Evolutionary conservation across 441 rosid species (phyloP).

Genomic region (Capsella rubella): DNA sequence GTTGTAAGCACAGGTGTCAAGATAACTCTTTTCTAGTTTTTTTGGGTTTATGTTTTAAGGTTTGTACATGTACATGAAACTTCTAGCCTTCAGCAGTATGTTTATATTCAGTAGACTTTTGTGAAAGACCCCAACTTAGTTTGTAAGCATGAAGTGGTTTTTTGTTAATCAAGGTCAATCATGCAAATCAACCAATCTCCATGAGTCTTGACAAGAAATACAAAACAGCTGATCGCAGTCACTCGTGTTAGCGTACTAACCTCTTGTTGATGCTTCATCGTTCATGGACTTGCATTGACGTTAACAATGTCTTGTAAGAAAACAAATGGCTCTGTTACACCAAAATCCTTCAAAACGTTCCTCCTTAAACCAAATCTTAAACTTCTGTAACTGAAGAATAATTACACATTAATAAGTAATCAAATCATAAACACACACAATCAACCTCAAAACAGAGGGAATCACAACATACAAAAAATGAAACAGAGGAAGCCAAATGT

Average conservation of each 20-base stretch:
- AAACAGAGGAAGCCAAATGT: conserved; percentile 23
- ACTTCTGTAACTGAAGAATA: conserved; percentile 41
- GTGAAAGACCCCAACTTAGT: background rate
- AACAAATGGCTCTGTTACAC: background rate
- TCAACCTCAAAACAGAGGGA: conserved; percentile 9
- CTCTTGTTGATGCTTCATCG: background rate
- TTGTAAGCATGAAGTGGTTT: background rate
- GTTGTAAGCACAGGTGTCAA: background rate
- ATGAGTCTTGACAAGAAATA: too few species aligned
- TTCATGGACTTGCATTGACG: background rate
- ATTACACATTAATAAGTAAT: conserved; percentile 40
- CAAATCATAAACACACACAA: conserved; percentile 23
- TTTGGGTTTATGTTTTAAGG: background rate
- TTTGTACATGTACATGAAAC: conserved; percentile 1
- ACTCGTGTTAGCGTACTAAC: too few species aligned
- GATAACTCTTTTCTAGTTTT: background rate
- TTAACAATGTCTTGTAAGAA: background rate
- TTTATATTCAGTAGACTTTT: background rate
- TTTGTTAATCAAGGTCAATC: background rate
- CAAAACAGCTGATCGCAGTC: background rate
- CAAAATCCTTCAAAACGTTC: conserved; percentile 18
- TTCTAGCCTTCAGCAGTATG: background rate
- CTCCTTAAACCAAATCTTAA: background rate
- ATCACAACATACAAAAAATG: background rate
- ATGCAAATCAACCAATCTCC: background rate